phyloP scores from a whole-genome alignment of 2,329 filamentous ascomycete genomes.

The Mollisia scopiformis region DNA sequence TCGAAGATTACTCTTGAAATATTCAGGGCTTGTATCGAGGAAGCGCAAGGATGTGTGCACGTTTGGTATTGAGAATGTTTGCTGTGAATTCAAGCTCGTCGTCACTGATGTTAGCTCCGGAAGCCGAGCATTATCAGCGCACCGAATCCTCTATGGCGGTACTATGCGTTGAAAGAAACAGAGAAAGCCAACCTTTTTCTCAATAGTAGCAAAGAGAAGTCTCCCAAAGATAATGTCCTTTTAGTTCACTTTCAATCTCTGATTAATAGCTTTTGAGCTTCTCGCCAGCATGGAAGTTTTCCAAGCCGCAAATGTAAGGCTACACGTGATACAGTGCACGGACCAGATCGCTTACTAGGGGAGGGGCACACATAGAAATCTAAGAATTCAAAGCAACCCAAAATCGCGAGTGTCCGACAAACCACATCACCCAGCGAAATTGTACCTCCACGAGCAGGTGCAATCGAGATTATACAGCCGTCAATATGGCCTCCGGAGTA shows the following conservation, averaged over 20 bases:
- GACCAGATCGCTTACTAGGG: too few species aligned
- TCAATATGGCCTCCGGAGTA: constrained; percentile 42
- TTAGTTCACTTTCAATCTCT: too few species aligned
- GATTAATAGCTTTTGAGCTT: too few species aligned
- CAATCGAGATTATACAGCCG: constrained; percentile 30
- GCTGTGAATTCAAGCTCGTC: neutral
- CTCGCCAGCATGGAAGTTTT: too few species aligned
- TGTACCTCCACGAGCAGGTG: constrained; percentile 32
- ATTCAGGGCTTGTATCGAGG: neutral
- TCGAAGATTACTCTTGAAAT: neutral
- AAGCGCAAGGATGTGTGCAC: neutral
- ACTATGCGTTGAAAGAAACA: neutral
- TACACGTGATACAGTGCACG: neutral
- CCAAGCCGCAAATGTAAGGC: neutral
- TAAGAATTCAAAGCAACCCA: neutral
- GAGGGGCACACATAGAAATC: constrained; percentile 2
- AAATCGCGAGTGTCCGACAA: constrained; percentile 3
- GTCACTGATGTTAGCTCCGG: neutral
- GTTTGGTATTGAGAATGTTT: neutral
- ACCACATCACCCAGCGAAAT: constrained; percentile 29
- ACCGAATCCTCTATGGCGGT: neutral
- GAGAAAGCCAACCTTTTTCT: too few species aligned
- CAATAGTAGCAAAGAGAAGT: neutral
- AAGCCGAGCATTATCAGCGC: neutral
- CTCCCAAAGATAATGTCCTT: neutral